Evolutionary conservation across 1,284 basidiomycete genomes (phyloP).

Genomic region (Melampsora americana): DNA sequence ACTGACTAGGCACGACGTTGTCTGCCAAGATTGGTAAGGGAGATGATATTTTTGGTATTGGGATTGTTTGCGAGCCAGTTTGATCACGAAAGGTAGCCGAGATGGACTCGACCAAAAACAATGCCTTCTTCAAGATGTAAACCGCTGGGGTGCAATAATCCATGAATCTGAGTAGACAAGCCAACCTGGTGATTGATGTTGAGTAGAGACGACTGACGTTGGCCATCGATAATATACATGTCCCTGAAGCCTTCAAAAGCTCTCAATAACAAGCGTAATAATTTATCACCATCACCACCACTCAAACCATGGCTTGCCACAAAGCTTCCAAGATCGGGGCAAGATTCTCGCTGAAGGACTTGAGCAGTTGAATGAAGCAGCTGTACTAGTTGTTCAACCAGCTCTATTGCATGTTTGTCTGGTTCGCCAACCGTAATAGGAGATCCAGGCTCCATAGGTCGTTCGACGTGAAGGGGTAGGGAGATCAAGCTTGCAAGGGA

Average conservation of each 20-base stretch:
- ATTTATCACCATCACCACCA: constrained; percentile 29
- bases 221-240: constrained; percentile 34
- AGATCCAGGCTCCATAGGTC: constrained; percentile 20
- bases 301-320: constrained; percentile 10
- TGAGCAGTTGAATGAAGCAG: constrained; percentile 24
- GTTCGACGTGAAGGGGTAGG: constrained; percentile 32
- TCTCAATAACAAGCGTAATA: constrained; percentile 14
- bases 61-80: constrained; percentile 12
- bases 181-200: background rate
- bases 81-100: constrained; percentile 4
- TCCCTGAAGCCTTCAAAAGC: constrained; percentile 35
- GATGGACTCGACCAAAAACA: constrained; percentile 28
- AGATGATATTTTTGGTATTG: constrained; percentile 24
- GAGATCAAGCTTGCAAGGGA: constrained; percentile 22
- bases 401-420: constrained; percentile 4
- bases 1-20: constrained; percentile 28
- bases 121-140: constrained; percentile 27
- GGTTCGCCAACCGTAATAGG: constrained; percentile 30
- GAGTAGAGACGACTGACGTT: background rate
- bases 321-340: constrained; percentile 38
- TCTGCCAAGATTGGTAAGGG: constrained; percentile 32
- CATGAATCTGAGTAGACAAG: background rate
- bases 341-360: constrained; percentile 17
- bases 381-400: constrained; percentile 19
- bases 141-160: constrained; percentile 13